Evolutionary conservation across 768 basidiomycete genomes (phyloP).

Genomic region (Termitomyces sp.): DNA sequence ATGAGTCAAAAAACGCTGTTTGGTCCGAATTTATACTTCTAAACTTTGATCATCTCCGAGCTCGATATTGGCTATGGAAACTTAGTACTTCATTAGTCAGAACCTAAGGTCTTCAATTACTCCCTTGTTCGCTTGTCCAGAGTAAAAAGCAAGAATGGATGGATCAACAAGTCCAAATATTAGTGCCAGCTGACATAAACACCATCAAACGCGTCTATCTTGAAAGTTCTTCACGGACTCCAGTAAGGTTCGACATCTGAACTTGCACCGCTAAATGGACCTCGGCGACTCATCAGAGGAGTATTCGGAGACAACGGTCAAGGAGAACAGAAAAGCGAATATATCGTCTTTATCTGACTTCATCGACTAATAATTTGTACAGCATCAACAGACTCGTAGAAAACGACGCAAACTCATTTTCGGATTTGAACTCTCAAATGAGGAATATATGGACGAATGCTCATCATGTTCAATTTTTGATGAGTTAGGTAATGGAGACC

Average conservation of each 20-base stretch:
- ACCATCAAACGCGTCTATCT: too few relatives aligned
- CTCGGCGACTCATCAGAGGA: conserved; percentile 8
- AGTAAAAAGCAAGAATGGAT: too few relatives aligned
- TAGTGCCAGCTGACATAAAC: too few relatives aligned
- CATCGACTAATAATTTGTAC: background rate
- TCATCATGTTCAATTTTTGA: conserved; percentile 14
- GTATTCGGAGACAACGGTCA: conserved; percentile 2
- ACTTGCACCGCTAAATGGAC: background rate
- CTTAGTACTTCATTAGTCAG: too few relatives aligned
- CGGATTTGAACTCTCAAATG: background rate
- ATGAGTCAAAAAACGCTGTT: too few relatives aligned
- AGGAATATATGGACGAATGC: background rate
- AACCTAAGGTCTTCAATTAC: too few relatives aligned
- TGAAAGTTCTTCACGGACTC: too few relatives aligned
- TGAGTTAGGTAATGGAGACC: conserved; percentile 13
- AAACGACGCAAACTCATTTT: conserved; percentile 16
- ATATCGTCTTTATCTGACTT: background rate
- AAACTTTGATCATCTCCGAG: too few relatives aligned
- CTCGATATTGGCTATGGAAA: too few relatives aligned
- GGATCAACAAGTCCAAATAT: background rate
- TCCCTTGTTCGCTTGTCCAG: too few relatives aligned
- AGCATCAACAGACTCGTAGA: conserved; percentile 2
- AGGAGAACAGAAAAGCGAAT: conserved; percentile 4
- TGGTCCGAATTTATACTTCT: too few relatives aligned
- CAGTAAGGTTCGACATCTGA: background rate